Evolutionary conservation across 805 yeast species (phyloP), one percentile per base, ranked within the genome.

Genomic region (Kluyveromyces dobzhanskii): DNA sequence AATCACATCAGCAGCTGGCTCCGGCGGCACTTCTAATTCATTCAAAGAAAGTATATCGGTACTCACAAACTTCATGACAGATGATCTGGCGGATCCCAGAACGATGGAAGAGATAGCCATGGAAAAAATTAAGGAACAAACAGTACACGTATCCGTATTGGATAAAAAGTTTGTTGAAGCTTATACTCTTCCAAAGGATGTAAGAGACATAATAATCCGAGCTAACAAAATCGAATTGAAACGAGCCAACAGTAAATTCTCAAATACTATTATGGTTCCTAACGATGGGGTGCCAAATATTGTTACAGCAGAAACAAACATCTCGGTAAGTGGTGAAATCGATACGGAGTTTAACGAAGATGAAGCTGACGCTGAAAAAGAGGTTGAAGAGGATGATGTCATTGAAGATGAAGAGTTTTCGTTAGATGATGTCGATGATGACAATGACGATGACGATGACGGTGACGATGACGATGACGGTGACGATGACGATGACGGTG

Each of bases 61-160:
- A 47, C 67, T 82, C 34, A 62, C 73, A 4, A 75, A 71, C 43
- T 82, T 82, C 47, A 48, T 82, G 51, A 73, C 70, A 37, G 90
- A 82, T 57, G 92, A 82, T 54, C 62, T 82, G 13, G 71, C 70
- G 35, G 86, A 81, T 51, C 71, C 78, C 4, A 65, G 77, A 45
- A 66, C 75, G 17, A 62, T 78, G 46, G 86, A 80, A 46, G 71
- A 65, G 14, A 78, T 75, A 44, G 73, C 78, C 0, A 46, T 64
- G 33, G 73, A 71, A 38, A 76, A 70, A 40, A 64, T 78, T 8
- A 65, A 57, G 16, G 48, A 54, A 4, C 45, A 43, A 29, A 34
- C 27, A 9, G 5, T 5, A 10, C 16, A 10, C 4, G 14, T 17
- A 3, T 16, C 27, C 11, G 4, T 14, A 17, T 9, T 6, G 3